Evolutionary conservation across 2,329 filamentous ascomycete genomes (phyloP).

Genomic region (Sporothrix euskadiensis): DNA sequence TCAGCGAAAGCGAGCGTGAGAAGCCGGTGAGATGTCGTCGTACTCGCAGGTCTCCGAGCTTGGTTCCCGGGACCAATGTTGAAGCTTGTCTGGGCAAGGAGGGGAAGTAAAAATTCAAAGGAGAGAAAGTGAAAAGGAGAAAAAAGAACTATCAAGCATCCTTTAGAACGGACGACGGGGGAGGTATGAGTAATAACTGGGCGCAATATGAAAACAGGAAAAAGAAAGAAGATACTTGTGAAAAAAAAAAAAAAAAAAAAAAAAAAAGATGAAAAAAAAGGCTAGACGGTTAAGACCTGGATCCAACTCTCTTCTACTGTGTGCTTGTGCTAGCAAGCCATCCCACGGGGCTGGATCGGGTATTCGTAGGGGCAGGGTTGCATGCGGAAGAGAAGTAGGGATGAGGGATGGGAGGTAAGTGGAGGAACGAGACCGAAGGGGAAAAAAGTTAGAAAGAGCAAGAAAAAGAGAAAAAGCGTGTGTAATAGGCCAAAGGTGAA

Average conservation of each 20-base stretch:
- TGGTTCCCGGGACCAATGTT: neutral
- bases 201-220: neutral
- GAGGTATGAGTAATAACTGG: conserved; percentile 9
- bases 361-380: neutral
- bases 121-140: neutral
- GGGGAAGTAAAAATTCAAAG: neutral
- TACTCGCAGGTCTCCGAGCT: neutral
- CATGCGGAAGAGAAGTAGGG: conserved; percentile 11
- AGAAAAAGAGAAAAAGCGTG: neutral
- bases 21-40: neutral
- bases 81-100: neutral
- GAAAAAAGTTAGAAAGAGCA: neutral
- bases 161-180: neutral
- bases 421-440: neutral
- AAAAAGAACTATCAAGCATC: neutral
- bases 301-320: neutral
- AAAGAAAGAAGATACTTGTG: neutral
- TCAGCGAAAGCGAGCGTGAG: neutral
- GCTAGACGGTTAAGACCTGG: neutral
- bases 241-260: neutral
- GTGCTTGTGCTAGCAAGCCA: conserved; percentile 1
- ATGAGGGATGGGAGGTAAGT: neutral
- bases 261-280: neutral
- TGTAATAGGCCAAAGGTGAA: conserved; percentile 6
- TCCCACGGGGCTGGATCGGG: conserved; percentile 20